Percentiles rank a stretch among this genome's conserved stretches.
phyloP scores from a whole-genome alignment of 1,284 basidiomycete species.

The Ceratobasidium sp. region DNA sequence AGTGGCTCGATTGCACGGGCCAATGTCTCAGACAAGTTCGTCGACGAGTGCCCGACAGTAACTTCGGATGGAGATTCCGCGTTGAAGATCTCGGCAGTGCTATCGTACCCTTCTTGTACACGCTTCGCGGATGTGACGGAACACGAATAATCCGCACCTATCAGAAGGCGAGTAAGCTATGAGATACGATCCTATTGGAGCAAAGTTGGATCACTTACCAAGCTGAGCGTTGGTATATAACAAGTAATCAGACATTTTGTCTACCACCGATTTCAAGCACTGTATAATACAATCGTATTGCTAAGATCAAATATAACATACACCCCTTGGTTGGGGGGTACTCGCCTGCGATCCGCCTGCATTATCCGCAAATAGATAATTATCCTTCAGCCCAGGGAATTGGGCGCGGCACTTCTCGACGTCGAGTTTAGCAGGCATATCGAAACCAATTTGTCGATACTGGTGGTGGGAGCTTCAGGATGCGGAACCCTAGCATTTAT shows the following conservation, averaged over 20 bases:
- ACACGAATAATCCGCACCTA: constrained; percentile 70
- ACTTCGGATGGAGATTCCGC: constrained; percentile 72
- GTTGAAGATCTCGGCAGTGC: constrained; percentile 73
- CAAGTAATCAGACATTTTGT: constrained; percentile 75
- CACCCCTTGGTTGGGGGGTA: neutral
- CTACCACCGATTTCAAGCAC: constrained; percentile 62
- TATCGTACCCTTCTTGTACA: constrained; percentile 66
- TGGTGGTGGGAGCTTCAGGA: neutral
- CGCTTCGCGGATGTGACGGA: constrained; percentile 67
- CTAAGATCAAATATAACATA: no score
- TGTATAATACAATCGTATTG: constrained; percentile 52
- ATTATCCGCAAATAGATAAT: constrained; percentile 81
- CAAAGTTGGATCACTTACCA: constrained; percentile 55
- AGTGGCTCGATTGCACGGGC: constrained; percentile 69
- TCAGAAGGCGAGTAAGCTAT: constrained; percentile 4
- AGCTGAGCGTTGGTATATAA: constrained; percentile 79
- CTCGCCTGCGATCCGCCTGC: constrained; percentile 79
- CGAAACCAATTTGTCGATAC: neutral
- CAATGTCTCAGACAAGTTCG: constrained; percentile 74
- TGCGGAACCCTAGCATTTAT: neutral
- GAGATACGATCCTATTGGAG: neutral
- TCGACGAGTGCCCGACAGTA: constrained; percentile 76
- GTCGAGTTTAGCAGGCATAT: constrained; percentile 58
- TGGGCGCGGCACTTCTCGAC: constrained; percentile 64
- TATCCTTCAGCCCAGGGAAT: constrained; percentile 73